Evolutionary conservation across 805 yeast species (phyloP), one percentile per base, ranked within the genome.

Genomic region (Kuraishia capsulata): DNA sequence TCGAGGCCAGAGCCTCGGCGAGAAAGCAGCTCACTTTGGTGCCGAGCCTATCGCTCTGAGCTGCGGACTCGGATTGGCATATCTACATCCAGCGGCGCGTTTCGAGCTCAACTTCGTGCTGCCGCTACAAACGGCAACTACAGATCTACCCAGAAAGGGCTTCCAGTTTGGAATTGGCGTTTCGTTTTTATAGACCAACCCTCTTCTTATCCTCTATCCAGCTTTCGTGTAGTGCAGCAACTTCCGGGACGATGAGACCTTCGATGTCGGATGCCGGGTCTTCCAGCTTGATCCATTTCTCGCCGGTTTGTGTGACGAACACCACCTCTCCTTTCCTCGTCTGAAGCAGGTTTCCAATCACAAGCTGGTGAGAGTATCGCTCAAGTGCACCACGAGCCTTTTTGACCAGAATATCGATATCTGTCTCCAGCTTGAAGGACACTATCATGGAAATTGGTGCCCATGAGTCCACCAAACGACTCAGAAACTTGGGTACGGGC

Each of bases 371-470:
- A 44, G 78, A 82, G 58, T 92, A 92, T 42, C 96, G 69, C 20
- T 75, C 75, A 42, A 92, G 68, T 0, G 98, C 97, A 41, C 72
- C 77, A 37, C 66, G 65, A 9, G 96, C 84, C 61, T 92, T 92
- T 41, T 70, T 65, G 35, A 88, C 69, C 45, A 92, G 64, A 19
- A 92, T 74, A 6, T 64, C 48, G 40, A 61, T 55, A 56, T 92
- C 98, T 0, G 98, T 92, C 54, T 92, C 98, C 37, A 92, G 70
- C 58, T 92, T 92, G 64, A 92, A 92, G 14, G 95, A 84, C 1
- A 90, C 83, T 41, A 92, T 86, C 95, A 88, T 84, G 1, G 97
- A 94, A 10, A 79, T 75, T 2, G 94, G 95, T 0, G 96, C 96
- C 98, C 98, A 92, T 9, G 78, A 72, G 46, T 86, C 94, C 2